Conservation (phyloP, 1,284 basidiomycete species). For the Moesziomyces antarcticus region DNA sequence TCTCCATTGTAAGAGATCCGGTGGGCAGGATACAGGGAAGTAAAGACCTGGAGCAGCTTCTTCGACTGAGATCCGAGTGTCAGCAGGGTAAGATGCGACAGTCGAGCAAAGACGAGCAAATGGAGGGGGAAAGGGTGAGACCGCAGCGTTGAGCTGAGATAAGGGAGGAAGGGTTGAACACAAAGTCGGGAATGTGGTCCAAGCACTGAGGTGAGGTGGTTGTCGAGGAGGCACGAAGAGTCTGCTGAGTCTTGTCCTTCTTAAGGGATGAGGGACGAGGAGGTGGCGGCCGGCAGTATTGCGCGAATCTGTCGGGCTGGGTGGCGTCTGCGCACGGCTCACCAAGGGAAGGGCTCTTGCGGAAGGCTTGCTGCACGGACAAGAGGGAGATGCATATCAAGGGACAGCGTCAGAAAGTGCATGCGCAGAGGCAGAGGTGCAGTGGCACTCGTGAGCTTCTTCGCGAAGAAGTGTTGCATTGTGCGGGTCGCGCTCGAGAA, state of each 20-base stretch:
- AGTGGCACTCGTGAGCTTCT: background rate
- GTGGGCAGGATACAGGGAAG: no score
- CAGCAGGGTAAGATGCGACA: background rate
- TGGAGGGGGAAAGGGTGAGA: background rate
- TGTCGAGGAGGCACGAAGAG: background rate
- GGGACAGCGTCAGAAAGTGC: no score
- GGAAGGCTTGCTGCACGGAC: background rate
- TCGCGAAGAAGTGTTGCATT: background rate
- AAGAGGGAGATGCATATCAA: background rate
- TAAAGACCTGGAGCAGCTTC: no score
- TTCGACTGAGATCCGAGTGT: background rate
- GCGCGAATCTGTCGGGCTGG: no score
- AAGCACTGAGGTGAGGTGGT: constrained; percentile 14
- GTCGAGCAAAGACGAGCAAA: background rate
- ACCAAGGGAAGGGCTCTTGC: background rate
- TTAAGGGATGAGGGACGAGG: constrained; percentile 15
- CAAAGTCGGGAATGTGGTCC: constrained; percentile 12
- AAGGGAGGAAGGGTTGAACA: constrained; percentile 26
- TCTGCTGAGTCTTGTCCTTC: constrained; percentile 7
- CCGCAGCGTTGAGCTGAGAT: constrained; percentile 45
- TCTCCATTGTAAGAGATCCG: background rate
- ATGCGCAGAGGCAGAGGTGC: no score
- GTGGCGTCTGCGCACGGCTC: background rate
- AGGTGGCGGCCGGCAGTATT: background rate
- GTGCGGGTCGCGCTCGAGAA: background rate